Conservation (phyloP, 371 early-diverging fungal genomes). For the Haplosporangium sp. region DNA sequence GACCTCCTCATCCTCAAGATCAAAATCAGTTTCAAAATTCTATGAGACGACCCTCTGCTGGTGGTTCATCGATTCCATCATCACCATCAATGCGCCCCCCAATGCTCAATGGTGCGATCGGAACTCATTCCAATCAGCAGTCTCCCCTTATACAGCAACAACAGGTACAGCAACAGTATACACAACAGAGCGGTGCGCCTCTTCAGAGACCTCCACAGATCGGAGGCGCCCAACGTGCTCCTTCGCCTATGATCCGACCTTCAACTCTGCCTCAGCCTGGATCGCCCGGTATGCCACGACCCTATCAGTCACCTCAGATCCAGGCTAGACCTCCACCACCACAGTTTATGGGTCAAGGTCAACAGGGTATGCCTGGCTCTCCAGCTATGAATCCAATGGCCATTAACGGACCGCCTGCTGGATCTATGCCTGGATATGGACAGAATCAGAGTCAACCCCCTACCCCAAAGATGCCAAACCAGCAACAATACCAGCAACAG, state of each 20-base stretch:
- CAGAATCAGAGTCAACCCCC: constrained; percentile 45
- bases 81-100: constrained; percentile 45
- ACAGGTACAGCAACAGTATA: constrained; percentile 19
- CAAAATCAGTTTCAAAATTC: constrained; percentile 24
- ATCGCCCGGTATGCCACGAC: constrained; percentile 46
- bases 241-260: constrained; percentile 53
- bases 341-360: constrained; percentile 27
- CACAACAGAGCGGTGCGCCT: constrained; percentile 2
- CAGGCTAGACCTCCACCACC: constrained; percentile 38
- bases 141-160: constrained; percentile 7
- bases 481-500: constrained; percentile 34
- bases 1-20: constrained; percentile 27
- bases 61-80: constrained; percentile 19
- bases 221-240: constrained; percentile 33
- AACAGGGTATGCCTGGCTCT: constrained; percentile 37
- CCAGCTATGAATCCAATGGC: constrained; percentile 44
- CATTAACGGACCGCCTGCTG: constrained; percentile 33
- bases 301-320: constrained; percentile 48
- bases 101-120: constrained; percentile 23
- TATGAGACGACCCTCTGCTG: constrained; percentile 29
- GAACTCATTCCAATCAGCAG: constrained; percentile 35
- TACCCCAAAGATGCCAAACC: constrained; percentile 32
- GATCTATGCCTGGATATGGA: constrained; percentile 12
- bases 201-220: constrained; percentile 39
- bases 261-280: constrained; percentile 39